Evolutionary conservation across 257 asterid species (phyloP).

Genomic region (Perilla frutescens): DNA sequence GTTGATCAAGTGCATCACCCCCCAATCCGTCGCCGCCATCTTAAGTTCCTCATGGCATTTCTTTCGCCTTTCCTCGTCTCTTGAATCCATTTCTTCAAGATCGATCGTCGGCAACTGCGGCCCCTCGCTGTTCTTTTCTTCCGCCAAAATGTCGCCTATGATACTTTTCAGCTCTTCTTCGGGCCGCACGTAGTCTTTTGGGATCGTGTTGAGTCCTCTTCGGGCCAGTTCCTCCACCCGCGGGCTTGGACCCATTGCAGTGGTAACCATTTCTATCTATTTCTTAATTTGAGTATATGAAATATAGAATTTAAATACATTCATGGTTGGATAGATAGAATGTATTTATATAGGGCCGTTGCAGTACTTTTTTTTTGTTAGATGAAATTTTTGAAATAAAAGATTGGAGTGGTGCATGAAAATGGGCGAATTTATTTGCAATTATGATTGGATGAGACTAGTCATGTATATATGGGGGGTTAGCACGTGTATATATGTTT

Average conservation of each 20-base stretch:
- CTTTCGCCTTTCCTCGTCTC: conserved; percentile 44
- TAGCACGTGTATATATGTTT: neutral
- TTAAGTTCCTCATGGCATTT: conserved; percentile 61
- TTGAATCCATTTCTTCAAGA: conserved; percentile 49
- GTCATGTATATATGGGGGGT: neutral
- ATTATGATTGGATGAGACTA: neutral
- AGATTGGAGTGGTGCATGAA: too few relatives aligned
- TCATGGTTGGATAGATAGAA: too few relatives aligned
- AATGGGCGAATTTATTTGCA: too few relatives aligned
- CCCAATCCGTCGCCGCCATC: conserved; percentile 87
- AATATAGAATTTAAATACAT: neutral
- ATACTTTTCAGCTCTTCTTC: conserved; percentile 60
- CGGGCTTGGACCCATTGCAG: conserved; percentile 32
- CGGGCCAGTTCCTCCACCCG: conserved; percentile 75
- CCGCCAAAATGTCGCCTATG: conserved; percentile 67
- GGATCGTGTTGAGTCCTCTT: conserved; percentile 66
- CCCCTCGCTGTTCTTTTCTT: conserved; percentile 56
- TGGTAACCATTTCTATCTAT: conserved; percentile 22
- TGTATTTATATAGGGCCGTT: neutral
- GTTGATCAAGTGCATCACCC: conserved; percentile 87
- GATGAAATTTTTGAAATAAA: too few relatives aligned
- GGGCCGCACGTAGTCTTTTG: conserved; percentile 76
- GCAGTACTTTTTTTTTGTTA: too few relatives aligned
- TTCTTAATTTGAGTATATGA: neutral
- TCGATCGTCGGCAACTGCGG: conserved; percentile 72